Evolutionary conservation across 2,329 filamentous ascomycete genomes (phyloP), one percentile per base, ranked within the genome.

Genomic region (Chrysoporthe cubensis): DNA sequence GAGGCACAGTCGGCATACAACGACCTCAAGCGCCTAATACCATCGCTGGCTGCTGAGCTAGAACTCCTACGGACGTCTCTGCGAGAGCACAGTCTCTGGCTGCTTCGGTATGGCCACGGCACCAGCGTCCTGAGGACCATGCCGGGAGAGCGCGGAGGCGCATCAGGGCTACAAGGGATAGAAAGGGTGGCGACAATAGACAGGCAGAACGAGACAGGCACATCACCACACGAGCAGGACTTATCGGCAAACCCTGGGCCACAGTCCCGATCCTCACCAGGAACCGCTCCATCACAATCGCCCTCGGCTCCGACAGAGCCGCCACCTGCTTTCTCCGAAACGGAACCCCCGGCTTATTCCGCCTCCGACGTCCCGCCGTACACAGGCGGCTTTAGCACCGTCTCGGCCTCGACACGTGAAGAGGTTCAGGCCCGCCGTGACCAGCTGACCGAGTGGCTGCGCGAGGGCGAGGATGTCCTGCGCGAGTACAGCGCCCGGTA

Each of bases 51-150:
- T 3, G 66, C 71, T 50, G 74, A 76, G 69, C 69, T 76, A 34
- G 74, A 76, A 64, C 72, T 74, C 18, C 72, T 76, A 57, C 71
- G 74, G 32, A 73, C 74, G 11, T 73, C 74, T 1, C 67, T 76
- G 42, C 72, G 74, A n/a, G 74, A 76, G 58, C 74, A 76, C 72
- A 75, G 74, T 56, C 71, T 76, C 6, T 76, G 74, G 74, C 71
- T 76, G 26, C 74, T 74, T 64, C 71, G 72, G 0, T 75, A 75
- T 44, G 74, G 73, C 64, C 73, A 73, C 43, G 63, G 62, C 48
- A 67, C 62, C 52, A 63, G 60, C 62, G 59, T 66, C 1, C 67
- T 68, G 14, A 64, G 60, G 1, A 56, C 63, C 14, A 11, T 48
- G 37, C 26, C 65, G 11, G 50, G 32, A 14, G 32, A 11, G 13